phyloP scores from a whole-genome alignment of 2,329 filamentous ascomycete species.

The Rutstroemia sp. region DNA sequence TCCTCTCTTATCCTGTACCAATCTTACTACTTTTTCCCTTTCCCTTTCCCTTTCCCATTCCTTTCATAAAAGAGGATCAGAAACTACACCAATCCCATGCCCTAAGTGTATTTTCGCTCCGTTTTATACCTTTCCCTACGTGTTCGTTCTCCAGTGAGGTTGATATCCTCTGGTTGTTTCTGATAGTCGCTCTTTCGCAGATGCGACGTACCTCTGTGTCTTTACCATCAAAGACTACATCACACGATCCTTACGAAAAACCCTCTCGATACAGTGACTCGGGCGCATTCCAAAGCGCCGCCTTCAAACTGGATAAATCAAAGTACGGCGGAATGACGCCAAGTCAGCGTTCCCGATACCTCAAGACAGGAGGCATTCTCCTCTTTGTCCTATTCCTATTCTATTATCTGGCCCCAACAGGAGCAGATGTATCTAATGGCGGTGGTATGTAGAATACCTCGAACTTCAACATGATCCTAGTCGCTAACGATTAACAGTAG shows the following conservation, averaged over 20 bases:
- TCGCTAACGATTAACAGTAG: slow-evolving; percentile 12
- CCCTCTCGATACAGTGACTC: slow-evolving; percentile 48
- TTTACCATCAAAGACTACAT: slow-evolving; percentile 52
- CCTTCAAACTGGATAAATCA: slow-evolving; percentile 45
- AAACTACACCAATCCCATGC: slow-evolving; percentile 1
- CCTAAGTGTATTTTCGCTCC: slow-evolving; percentile 7
- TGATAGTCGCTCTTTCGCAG: slow-evolving; percentile 20
- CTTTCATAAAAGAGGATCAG: neutral
- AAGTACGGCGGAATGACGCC: slow-evolving; percentile 55
- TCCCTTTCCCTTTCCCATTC: neutral
- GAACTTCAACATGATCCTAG: neutral
- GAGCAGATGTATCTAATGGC: slow-evolving; percentile 31
- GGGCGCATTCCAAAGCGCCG: slow-evolving; percentile 33
- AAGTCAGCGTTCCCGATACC: slow-evolving; percentile 57
- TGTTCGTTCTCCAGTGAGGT: neutral
- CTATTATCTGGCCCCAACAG: slow-evolving; percentile 55
- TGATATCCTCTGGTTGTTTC: slow-evolving; percentile 4
- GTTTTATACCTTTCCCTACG: slow-evolving; percentile 7
- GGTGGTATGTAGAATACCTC: slow-evolving; percentile 17
- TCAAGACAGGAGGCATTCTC: slow-evolving; percentile 57
- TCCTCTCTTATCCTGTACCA: neutral
- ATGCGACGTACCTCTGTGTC: slow-evolving; percentile 63
- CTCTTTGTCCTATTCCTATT: slow-evolving; percentile 53
- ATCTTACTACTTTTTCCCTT: neutral
- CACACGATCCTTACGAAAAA: slow-evolving; percentile 58